Conservation (phyloP, 2,329 filamentous ascomycete genomes). For the Fusarium sp. region DNA sequence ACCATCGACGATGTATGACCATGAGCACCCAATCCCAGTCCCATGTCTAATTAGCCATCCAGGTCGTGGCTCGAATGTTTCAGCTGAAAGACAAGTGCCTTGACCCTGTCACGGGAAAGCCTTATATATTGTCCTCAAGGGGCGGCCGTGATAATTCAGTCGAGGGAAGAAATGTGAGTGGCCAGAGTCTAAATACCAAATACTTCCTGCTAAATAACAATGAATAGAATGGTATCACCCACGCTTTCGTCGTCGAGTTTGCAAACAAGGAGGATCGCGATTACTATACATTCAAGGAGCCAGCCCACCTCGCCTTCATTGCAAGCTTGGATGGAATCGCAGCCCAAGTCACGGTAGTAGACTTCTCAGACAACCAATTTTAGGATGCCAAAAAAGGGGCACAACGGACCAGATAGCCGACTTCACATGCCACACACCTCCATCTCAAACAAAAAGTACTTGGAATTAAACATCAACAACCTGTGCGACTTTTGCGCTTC, state of each 20-base stretch:
- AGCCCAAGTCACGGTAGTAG: neutral
- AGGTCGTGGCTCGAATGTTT: neutral
- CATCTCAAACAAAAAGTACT: neutral
- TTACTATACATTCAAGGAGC: neutral
- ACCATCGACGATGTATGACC: neutral
- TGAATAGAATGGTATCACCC: neutral
- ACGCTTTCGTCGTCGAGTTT: neutral
- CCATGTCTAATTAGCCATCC: neutral
- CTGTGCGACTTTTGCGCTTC: neutral
- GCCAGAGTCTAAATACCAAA: neutral
- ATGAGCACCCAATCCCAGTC: neutral
- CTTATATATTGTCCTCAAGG: neutral
- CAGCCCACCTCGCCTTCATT: neutral
- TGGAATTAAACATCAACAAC: neutral
- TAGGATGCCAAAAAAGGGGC: neutral
- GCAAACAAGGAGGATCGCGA: neutral
- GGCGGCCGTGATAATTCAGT: neutral
- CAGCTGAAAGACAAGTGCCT: neutral
- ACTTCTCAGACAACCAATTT: neutral
- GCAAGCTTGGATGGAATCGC: neutral
- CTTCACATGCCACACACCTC: neutral
- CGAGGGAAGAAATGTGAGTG: neutral
- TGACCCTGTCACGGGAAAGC: neutral
- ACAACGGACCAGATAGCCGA: neutral
- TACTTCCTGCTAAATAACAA: neutral